phyloP scores from a whole-genome alignment of 2,329 filamentous ascomycete genomes.

The Cadophora luteo-olivacea region DNA sequence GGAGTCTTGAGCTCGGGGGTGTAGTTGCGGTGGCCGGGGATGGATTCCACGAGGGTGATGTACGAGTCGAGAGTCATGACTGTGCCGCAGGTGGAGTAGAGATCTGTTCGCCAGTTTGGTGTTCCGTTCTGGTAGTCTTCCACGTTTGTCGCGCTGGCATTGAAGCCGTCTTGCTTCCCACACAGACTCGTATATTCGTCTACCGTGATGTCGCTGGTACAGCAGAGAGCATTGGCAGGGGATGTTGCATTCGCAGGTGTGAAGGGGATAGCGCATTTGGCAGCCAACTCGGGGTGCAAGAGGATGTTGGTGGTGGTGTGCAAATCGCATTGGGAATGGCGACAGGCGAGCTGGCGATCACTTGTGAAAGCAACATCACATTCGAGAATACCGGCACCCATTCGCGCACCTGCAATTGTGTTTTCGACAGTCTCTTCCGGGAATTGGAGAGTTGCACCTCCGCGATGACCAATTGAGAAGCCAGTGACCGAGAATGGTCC shows the following conservation, averaged over 20 bases:
- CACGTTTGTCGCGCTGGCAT: constrained; percentile 31
- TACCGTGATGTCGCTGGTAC: constrained; percentile 35
- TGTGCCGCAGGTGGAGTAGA: constrained; percentile 35
- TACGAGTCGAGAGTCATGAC: constrained; percentile 31
- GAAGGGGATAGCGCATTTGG: constrained; percentile 33
- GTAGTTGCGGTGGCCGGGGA: constrained; percentile 31
- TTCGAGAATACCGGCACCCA: constrained; percentile 35
- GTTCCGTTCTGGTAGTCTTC: constrained; percentile 32
- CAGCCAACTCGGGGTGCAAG: constrained; percentile 26
- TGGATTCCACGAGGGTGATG: constrained; percentile 34
- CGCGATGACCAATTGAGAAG: constrained; percentile 34
- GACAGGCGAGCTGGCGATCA: constrained; percentile 34
- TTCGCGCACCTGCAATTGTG: constrained; percentile 31
- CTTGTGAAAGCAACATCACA: constrained; percentile 36
- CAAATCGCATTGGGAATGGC: constrained; percentile 36
- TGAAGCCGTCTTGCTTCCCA: constrained; percentile 35
- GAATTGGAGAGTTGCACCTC: constrained; percentile 34
- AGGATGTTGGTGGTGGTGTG: constrained; percentile 37
- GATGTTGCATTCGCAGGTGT: constrained; percentile 27
- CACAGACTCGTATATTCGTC: constrained; percentile 33
- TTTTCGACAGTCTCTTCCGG: constrained; percentile 34
- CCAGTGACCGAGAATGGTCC: constrained; percentile 24
- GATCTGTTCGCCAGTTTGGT: constrained; percentile 32
- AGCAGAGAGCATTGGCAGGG: constrained; percentile 32
- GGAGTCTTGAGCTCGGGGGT: constrained; percentile 36